Evolutionary conservation across 169 alveolate species (phyloP).

Genomic region (Nephromyces sp.): DNA sequence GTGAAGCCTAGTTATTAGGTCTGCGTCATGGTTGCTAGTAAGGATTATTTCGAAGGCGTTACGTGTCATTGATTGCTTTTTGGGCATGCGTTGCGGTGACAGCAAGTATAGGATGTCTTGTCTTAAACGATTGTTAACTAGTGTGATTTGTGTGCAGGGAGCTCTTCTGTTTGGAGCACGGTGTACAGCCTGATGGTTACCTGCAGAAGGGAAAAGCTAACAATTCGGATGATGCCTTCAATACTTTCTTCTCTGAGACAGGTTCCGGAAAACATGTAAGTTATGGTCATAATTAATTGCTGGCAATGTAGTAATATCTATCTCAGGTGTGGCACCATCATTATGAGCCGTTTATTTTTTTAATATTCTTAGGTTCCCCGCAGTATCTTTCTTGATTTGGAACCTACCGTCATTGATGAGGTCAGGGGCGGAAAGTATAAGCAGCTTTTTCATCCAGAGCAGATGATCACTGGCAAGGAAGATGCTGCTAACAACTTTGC

Average conservation of each 20-base stretch:
- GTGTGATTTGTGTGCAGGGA: conserved; percentile 68
- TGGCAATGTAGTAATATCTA: neutral
- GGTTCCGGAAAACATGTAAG: too few species aligned
- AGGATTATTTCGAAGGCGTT: too few species aligned
- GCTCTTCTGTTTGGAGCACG: conserved; percentile 92
- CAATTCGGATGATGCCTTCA: neutral
- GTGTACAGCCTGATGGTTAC: neutral
- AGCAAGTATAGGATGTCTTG: too few species aligned
- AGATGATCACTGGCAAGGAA: conserved; percentile 89
- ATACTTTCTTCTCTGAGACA: neutral
- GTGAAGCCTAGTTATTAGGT: neutral
- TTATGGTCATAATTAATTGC: too few species aligned
- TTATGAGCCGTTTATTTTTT: neutral
- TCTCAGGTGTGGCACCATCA: neutral
- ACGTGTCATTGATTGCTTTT: too few species aligned
- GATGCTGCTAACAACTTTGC: conserved; percentile 99
- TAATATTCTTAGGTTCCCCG: neutral
- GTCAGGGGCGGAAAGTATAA: neutral
- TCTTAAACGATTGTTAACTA: too few species aligned
- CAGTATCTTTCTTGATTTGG: neutral
- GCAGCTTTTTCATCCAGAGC: neutral
- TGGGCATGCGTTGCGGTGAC: too few species aligned
- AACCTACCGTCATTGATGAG: neutral
- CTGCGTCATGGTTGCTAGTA: too few species aligned
- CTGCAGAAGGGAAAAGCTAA: neutral